phyloP scores from a whole-genome alignment of 805 yeast species.

The Ogataea henricii region DNA sequence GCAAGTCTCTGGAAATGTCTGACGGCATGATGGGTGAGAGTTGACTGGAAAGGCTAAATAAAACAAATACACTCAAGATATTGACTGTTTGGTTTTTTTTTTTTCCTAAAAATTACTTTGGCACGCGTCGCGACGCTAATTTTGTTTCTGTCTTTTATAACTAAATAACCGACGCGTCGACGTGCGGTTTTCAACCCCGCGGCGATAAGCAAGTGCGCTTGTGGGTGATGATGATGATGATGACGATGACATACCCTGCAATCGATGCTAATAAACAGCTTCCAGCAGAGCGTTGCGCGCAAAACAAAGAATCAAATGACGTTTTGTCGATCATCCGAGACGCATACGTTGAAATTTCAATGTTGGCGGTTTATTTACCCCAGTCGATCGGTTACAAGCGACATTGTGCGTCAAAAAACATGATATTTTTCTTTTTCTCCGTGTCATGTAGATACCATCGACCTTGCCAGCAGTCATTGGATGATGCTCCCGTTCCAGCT shows the following conservation, averaged over 20 bases:
- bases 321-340: neutral
- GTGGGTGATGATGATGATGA: no score
- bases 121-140: constrained; percentile 1
- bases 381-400: neutral
- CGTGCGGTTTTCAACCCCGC: neutral
- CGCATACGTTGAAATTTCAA: neutral
- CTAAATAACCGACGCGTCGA: constrained; percentile 5
- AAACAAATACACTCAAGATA: no score
- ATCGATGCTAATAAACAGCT: neutral
- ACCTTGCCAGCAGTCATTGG: no score
- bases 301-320: neutral
- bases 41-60: no score
- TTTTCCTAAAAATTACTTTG: no score
- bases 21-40: no score
- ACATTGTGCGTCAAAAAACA: no score
- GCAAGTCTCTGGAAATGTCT: constrained; percentile 18
- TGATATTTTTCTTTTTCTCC: no score
- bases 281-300: neutral
- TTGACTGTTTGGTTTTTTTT: no score
- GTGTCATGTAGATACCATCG: no score
- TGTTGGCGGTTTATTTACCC: neutral
- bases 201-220: neutral
- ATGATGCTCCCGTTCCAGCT: no score
- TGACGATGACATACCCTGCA: neutral
- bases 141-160: no score